phyloP scores from a whole-genome alignment of 345 rosid species.

The Garcia nutans region DNA sequence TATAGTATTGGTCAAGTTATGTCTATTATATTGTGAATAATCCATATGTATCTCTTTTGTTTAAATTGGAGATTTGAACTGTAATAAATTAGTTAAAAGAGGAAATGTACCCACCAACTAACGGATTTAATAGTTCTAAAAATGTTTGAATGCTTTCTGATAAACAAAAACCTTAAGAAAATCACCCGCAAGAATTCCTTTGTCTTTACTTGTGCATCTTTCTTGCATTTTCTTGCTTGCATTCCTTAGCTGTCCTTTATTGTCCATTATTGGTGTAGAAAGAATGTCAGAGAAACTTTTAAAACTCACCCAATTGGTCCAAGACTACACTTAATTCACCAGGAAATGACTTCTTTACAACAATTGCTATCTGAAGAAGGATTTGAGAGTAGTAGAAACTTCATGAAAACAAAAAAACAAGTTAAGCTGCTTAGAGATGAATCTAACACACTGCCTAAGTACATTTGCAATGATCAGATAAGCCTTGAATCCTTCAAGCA shows the following conservation, averaged over 20 bases:
- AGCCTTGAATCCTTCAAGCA: slow-evolving; percentile 16
- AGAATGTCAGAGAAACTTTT: slow-evolving; percentile 31
- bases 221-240: not conserved
- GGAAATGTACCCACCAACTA: too few species aligned
- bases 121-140: too few species aligned
- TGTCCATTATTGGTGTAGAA: slow-evolving; percentile 12
- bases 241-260: slow-evolving; percentile 17
- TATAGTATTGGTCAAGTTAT: too few species aligned
- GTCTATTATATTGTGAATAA: too few species aligned
- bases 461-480: slow-evolving; percentile 43
- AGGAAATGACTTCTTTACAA: slow-evolving; percentile 41
- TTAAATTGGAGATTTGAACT: too few species aligned
- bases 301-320: slow-evolving; percentile 10
- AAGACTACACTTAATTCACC: not conserved
- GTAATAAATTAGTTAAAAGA: too few species aligned
- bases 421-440: slow-evolving; percentile 22
- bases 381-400: slow-evolving; percentile 24
- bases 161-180: not conserved
- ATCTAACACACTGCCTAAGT: slow-evolving; percentile 25
- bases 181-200: slow-evolving; percentile 1
- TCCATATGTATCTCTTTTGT: too few species aligned
- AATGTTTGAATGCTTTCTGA: too few species aligned
- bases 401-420: slow-evolving; percentile 7
- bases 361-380: slow-evolving; percentile 49
- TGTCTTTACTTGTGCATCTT: slow-evolving; percentile 22